Evolutionary conservation across 164 flowering plant species (phyloP).

Genomic region (Stephania japonica): DNA sequence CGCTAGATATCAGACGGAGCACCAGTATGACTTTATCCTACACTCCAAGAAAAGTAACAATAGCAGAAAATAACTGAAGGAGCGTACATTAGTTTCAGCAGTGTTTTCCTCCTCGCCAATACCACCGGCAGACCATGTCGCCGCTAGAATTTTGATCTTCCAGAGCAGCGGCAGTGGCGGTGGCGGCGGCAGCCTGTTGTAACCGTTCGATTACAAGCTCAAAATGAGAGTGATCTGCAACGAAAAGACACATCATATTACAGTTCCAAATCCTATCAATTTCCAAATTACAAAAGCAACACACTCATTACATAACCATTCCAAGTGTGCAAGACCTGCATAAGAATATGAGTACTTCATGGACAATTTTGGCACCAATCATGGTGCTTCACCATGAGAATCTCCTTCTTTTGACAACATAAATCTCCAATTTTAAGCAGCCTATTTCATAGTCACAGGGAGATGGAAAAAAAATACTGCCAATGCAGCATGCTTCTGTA

Average conservation of each 20-base stretch:
- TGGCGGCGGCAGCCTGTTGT: constrained; percentile 21
- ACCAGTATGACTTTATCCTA: no score
- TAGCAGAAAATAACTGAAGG: background rate
- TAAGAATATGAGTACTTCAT: no score
- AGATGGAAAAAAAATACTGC: background rate
- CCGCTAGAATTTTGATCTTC: constrained; percentile 22
- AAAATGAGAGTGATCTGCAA: constrained; percentile 35
- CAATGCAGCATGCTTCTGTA: background rate
- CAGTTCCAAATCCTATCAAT: background rate
- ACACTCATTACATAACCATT: background rate
- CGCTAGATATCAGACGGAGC: background rate
- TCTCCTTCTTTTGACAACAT: background rate
- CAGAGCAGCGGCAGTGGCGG: no score
- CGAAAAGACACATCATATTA: background rate
- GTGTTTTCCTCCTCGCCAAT: constrained; percentile 20
- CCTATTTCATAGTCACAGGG: background rate
- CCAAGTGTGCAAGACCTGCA: no score
- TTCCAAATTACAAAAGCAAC: background rate
- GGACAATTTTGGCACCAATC: no score
- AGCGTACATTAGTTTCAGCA: constrained; percentile 32
- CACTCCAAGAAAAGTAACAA: background rate
- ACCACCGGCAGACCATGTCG: constrained; percentile 12
- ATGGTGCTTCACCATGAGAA: background rate
- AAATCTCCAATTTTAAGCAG: background rate
- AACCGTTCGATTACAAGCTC: constrained; percentile 45